phyloP scores from a whole-genome alignment of 495 filamentous ascomycete genomes.

The Annulohypoxylon stygium region DNA sequence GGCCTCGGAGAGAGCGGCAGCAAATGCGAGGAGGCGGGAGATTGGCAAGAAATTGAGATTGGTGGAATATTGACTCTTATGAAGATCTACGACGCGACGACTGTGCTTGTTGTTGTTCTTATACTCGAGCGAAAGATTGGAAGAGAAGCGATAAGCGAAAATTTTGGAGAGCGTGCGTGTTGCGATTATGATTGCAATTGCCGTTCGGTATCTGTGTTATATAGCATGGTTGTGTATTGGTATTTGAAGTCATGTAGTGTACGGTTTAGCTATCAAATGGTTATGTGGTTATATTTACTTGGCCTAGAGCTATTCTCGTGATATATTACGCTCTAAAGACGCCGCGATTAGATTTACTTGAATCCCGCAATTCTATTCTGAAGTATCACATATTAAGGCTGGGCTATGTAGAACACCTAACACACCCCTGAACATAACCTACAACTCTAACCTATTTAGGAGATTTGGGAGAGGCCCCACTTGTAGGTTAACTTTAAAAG shows the following conservation, averaged over 20 bases:
- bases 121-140: background rate
- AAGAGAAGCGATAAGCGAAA: background rate
- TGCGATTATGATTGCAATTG: background rate
- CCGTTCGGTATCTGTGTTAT: constrained; percentile 3
- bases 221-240: background rate
- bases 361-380: background rate
- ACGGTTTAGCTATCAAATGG: background rate
- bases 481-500: no score
- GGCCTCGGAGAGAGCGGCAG: constrained; percentile 61
- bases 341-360: background rate
- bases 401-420: no score
- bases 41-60: constrained; percentile 85
- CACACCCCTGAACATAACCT: no score
- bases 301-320: background rate
- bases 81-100: background rate
- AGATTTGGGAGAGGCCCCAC: no score
- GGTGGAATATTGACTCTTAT: constrained; percentile 72
- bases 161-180: background rate
- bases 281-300: background rate
- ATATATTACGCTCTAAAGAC: background rate
- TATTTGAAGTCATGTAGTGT: background rate
- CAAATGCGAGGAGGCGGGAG: constrained; percentile 69
- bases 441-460: no score
- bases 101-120: background rate
- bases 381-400: no score